Evolutionary conservation across 805 yeast species (phyloP), one percentile per base, ranked within the genome.

Genomic region (Lipomyces lipofer): DNA sequence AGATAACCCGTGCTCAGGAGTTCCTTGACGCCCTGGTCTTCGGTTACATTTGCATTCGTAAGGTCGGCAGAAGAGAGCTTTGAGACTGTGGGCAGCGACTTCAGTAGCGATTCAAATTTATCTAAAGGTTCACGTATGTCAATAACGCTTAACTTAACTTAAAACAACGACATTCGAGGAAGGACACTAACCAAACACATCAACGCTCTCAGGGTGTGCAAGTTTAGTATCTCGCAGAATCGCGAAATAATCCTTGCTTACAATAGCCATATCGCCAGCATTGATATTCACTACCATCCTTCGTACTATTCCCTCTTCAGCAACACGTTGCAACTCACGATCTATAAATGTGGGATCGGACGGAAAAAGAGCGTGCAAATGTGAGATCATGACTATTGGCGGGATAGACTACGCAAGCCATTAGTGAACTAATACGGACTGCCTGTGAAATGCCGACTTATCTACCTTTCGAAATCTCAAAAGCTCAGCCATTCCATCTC

Each of bases 321-420:
- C 53, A 13, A 62, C 61, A 21, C 54, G 38, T 22, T 54, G 60
- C 6, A 73, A 43, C 28, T 64, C 69, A 0, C 72, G 67, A 44
- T 73, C 77, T 1, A 74, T 67, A 21, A 53, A 59, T 2, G 77
- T 73, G 2, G 73, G 65, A n/a, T 64, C 54, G 17, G 58, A 54
- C 1, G 72, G 69, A 51, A 63, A 70, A 2, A 73, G 57, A 2
- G 75, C 72, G 49, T 71, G 68, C 13, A 73, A 47, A 32, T 72
- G 75, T 13, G 66, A 64, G 8, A 66, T 53, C 54, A 65, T 59
- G 10, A 67, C 72, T 27, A 68, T 47, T 5, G 67, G 68, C 2
- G 75, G 73, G n/a, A 69, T 21, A 1, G 54, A 17, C 25, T 49
- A 25, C 13, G 24, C 12, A 15, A 10, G 28, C 43, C 15, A 43